Base-by-base conservation (phyloP, 495 filamentous ascomycete species). In the Annulohypoxylon nitens region DNA sequence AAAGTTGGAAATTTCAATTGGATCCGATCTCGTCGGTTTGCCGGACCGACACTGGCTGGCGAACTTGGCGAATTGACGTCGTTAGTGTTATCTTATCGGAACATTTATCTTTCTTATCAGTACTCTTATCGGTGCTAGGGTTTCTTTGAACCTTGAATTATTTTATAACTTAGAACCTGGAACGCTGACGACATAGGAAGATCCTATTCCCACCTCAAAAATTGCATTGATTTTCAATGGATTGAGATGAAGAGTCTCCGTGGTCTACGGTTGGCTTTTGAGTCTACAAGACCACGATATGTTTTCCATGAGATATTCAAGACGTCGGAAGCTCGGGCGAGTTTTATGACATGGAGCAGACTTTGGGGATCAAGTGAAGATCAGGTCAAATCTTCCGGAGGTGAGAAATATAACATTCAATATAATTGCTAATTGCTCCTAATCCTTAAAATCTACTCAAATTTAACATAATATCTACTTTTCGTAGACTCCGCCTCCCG, bases 161-260 rank as follows among this genome's bases (percentile, higher is more conserved):
- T 67, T 45, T 65, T 45, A 53, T 25, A 25, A 30, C 5, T 30
- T 3, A 30, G 30, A 30, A 30, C 3, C 30, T 30, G 1, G 30
- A 6, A 48, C 18, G 43, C 41, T 9, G 30, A 61, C 36, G 20
- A 48, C 25, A 45, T 45, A 61, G 50, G n/a, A 66, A 68, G 34
- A 64, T 64, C 67, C 67, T 43, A 64, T 76, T 65, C 23, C 23
- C 68, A 62, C 63, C 69, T 75, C 59, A 58, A n/a, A 23, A 48
- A 14, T 37, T 69, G 53, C 37, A 59, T 43, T 67, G 47, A 58
- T 67, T 73, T 76, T 69, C 62, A 54, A 79, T 79, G 78, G 74
- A 60, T 67, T 79, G 78, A 79, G 66, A 79, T 79, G 78, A 74
- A 74, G 71, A 71, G 71, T 73, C 62, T 74, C 30, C 67, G 72